Base-by-base conservation (phyloP, 768 basidiomycete genomes). In the Lentinus brumalis region DNA sequence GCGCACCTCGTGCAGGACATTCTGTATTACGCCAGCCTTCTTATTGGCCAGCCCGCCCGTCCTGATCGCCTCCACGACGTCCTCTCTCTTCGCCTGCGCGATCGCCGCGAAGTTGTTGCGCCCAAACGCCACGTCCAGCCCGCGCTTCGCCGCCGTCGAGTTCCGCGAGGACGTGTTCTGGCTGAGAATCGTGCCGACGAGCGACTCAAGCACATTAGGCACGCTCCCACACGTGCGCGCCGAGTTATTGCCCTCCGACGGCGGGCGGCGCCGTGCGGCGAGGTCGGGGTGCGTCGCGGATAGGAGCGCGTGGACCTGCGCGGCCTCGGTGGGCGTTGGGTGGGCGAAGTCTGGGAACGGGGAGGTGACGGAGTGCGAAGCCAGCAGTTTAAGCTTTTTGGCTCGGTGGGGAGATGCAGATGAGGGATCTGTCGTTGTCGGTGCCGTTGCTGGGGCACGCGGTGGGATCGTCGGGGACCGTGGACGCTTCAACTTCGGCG, bases 11-110 rank as follows among this genome's bases (percentile, higher is more conserved):
- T 58, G 38, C 21, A 86, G 71, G 0, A 85, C 70, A 3, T 74
- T 75, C 65, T 86, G 84, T 39, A 86, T 86, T 29, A 76, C 80
- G 18, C 71, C 78, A 1, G 84, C 83, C 64, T 86, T 86, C 69
- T 82, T 83, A 66, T 83, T 85, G 42, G 85, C 85, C 5, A 87
- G 76, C 21, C 85, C 86, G 9, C 85, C 85, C 2, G 74, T 76
- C 39, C 78, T 75, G 57, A 87, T 81, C 0, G 84, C 77, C 1
- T 81, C 78, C 1, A 78, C 79, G 18, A 86, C 74, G n/a, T 69
- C 73, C 7, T 70, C 70, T 21, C 69, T 70, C 18, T 79, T 74
- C 8, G 83, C 83, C 3, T 58, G 52, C 0, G 77, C 84, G 55
- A 86, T 81, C 16, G 77, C 79, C 15, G 73, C 73, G 50, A 84